phyloP scores from a whole-genome alignment of 73 alveolate species.

The Effrenium voratum region DNA sequence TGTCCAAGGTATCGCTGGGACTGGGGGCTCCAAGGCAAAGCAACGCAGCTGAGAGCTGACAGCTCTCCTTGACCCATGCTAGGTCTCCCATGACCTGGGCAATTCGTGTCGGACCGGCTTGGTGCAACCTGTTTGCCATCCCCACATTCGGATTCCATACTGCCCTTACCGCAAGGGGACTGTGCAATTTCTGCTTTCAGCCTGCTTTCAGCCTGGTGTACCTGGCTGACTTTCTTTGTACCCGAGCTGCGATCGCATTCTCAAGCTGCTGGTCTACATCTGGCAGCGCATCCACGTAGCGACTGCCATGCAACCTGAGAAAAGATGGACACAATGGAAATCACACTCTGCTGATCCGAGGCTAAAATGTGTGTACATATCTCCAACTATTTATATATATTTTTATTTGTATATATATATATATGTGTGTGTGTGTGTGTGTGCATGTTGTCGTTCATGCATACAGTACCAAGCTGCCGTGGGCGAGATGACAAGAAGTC shows the following conservation, averaged over 20 bases:
- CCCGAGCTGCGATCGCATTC: constrained; percentile 53
- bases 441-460: not conserved
- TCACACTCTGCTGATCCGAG: not conserved
- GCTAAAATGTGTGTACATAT: not conserved
- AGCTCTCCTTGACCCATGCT: constrained; percentile 79
- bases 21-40: too few species aligned
- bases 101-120: too few species aligned
- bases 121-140: too few species aligned
- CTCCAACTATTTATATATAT: not conserved
- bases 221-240: too few species aligned
- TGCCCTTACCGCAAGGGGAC: too few species aligned
- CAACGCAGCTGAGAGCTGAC: too few species aligned
- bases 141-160: too few species aligned
- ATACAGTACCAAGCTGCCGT: not conserved
- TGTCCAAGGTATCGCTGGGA: too few species aligned
- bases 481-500: constrained; percentile 65
- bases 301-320: constrained; percentile 78
- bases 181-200: too few species aligned
- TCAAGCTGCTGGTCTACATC: constrained; percentile 88
- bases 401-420: too few species aligned
- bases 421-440: too few species aligned
- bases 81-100: constrained; percentile 85
- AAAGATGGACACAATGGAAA: not conserved
- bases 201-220: too few species aligned
- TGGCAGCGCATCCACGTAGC: constrained; percentile 88